Evolutionary conservation across 176 grass and related monocot genomes (phyloP).

Genomic region (Guadua angustifolia): DNA sequence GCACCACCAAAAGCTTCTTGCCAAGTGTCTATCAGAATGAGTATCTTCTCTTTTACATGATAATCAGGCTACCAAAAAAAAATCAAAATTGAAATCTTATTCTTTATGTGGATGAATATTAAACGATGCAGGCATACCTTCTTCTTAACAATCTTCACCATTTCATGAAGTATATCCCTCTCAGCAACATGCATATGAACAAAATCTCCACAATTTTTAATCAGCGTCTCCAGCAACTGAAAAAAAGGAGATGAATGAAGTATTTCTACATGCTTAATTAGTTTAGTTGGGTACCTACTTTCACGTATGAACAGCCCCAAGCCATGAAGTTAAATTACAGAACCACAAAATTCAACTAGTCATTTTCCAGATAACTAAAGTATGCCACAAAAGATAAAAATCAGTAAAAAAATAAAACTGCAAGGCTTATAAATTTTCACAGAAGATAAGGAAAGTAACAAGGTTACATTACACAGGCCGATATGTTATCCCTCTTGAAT

Average conservation of each 20-base stretch:
- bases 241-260: slow-evolving; percentile 39
- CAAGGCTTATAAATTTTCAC: not conserved
- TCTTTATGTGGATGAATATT: slow-evolving; percentile 7
- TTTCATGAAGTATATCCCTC: slow-evolving; percentile 81
- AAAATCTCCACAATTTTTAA: slow-evolving; percentile 96
- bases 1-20: slow-evolving; percentile 99
- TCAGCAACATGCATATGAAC: slow-evolving; percentile 94
- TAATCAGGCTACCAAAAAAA: slow-evolving; percentile 57
- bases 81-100: not conserved
- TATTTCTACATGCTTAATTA: slow-evolving; percentile 27
- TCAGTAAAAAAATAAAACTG: slow-evolving; percentile 7
- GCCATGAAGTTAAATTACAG: slow-evolving; percentile 28
- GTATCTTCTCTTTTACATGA: slow-evolving; percentile 67
- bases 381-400: slow-evolving; percentile 7
- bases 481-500: slow-evolving; percentile 4
- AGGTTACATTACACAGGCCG: not conserved
- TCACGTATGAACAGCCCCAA: not conserved
- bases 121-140: slow-evolving; percentile 58
- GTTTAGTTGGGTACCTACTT: not conserved
- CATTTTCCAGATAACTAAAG: not conserved
- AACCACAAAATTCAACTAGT: slow-evolving; percentile 13
- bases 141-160: slow-evolving; percentile 98
- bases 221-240: slow-evolving; percentile 85
- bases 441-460: slow-evolving; percentile 19
- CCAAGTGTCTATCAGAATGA: slow-evolving; percentile 86